These are phyloP conservation scores for Penicillium soppii DNA, from an alignment of 495 filamentous ascomycete species.

Conservation along the genomic window DNA sequence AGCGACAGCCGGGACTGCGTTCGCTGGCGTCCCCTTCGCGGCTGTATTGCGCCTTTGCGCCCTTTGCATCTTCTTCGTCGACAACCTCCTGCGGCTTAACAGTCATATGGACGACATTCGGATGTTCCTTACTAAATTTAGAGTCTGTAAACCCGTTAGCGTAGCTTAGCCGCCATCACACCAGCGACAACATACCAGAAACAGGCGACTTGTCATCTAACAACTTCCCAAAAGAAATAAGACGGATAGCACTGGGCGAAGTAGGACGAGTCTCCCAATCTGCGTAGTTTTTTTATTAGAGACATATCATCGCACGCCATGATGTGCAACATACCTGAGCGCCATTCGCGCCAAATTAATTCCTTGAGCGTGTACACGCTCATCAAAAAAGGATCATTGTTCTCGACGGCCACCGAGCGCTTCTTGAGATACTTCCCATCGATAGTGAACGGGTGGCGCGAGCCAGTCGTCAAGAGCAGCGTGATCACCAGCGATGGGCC, in stretches of 20 bases:
- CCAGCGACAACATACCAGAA: slow-evolving; percentile 52
- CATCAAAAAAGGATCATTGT: slow-evolving; percentile 80
- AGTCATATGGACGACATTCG: slow-evolving; percentile 92
- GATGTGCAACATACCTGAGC: slow-evolving; percentile 52
- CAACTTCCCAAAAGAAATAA: slow-evolving; percentile 87
- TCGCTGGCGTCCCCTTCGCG: slow-evolving; percentile 62
- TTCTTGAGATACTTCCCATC: slow-evolving; percentile 82
- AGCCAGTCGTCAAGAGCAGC: slow-evolving; percentile 74
- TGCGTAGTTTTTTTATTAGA: too few species aligned
- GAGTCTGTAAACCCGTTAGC: slow-evolving; percentile 57
- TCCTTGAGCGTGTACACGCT: slow-evolving; percentile 91
- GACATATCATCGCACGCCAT: neutral
- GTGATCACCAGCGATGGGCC: slow-evolving; percentile 60
- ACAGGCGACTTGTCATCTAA: slow-evolving; percentile 82
- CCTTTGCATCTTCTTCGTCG: slow-evolving; percentile 85
- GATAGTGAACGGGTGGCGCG: slow-evolving; percentile 82
- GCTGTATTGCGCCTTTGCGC: slow-evolving; percentile 59
- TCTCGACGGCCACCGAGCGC: slow-evolving; percentile 71
- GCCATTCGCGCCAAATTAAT: slow-evolving; percentile 86
- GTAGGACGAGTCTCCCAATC: slow-evolving; percentile 87
- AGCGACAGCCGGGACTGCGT: slow-evolving; percentile 68
- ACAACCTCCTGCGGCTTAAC: slow-evolving; percentile 84
- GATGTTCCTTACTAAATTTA: slow-evolving; percentile 67
- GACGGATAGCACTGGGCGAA: slow-evolving; percentile 77
- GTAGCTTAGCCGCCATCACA: neutral